These are phyloP conservation scores for Hericium coralloides DNA, from an alignment of 768 basidiomycete genomes.

Conservation along the genomic window DNA sequence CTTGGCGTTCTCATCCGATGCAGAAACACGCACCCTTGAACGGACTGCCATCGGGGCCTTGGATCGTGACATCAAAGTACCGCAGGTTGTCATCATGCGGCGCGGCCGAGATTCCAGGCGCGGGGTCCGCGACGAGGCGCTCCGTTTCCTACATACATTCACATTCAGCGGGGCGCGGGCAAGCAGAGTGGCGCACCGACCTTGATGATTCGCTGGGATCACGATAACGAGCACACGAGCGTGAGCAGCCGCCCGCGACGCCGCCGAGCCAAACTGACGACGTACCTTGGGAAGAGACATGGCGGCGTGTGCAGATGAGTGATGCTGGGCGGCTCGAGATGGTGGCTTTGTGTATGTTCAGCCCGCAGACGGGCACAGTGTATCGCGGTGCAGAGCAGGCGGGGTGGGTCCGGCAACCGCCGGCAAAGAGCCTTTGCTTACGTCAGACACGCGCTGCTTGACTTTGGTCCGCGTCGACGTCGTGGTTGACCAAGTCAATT, in stretches of 20 bases:
- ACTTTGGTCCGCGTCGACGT: not conserved
- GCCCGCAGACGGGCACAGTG: not conserved
- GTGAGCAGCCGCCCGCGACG: not conserved
- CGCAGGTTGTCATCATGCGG: slow-evolving; percentile 97
- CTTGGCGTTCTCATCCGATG: no score
- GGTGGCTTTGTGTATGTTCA: not conserved
- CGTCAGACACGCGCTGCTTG: not conserved
- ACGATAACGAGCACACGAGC: slow-evolving; percentile 5
- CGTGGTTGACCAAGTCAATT: not conserved
- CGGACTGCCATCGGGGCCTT: slow-evolving; percentile 91
- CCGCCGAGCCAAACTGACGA: not conserved
- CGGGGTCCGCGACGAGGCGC: slow-evolving; percentile 90
- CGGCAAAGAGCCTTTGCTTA: not conserved
- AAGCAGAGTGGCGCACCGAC: slow-evolving; percentile 18
- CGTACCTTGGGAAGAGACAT: slow-evolving; percentile 51
- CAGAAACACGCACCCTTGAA: slow-evolving; percentile 48
- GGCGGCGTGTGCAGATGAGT: not conserved
- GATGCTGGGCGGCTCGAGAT: not conserved
- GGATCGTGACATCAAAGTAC: slow-evolving; percentile 97
- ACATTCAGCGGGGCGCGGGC: slow-evolving; percentile 8
- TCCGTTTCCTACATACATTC: slow-evolving; percentile 78
- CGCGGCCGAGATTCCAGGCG: slow-evolving; percentile 90
- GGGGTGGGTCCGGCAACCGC: not conserved
- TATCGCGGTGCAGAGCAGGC: not conserved
- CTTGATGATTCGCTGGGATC: slow-evolving; percentile 43